phyloP scores from a whole-genome alignment of 352 stramenopile genomes.

The Phytophthora pistaciae region DNA sequence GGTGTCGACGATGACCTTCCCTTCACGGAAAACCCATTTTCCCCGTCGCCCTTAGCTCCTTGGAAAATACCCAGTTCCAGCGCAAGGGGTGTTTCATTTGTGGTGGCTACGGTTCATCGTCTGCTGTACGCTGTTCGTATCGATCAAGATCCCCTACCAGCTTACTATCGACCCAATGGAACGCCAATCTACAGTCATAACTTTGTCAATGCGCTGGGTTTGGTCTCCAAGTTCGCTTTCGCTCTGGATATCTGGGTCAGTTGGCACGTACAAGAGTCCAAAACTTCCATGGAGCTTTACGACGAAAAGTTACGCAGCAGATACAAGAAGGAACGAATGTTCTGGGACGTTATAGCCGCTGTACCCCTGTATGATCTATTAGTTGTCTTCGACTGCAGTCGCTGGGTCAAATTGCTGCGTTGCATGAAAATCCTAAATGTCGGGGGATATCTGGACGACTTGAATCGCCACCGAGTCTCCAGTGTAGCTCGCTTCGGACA shows the following conservation, averaged over 20 bases:
- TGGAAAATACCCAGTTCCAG: background rate
- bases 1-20: too few relatives aligned
- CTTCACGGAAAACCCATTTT: too few relatives aligned
- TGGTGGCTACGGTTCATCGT: background rate
- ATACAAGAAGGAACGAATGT: conserved; percentile 51
- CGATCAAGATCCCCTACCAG: background rate
- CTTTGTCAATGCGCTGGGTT: background rate
- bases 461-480: conserved; percentile 60
- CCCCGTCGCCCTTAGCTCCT: too few relatives aligned
- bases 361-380: conserved; percentile 51
- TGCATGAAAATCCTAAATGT: conserved; percentile 70
- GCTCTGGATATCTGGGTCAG: background rate
- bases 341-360: conserved; percentile 46
- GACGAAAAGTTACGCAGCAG: conserved; percentile 40
- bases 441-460: conserved; percentile 56
- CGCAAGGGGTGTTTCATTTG: background rate
- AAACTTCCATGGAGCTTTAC: conserved; percentile 57
- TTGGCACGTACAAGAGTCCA: conserved; percentile 31
- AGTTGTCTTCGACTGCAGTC: conserved; percentile 28
- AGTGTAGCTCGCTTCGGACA: conserved; percentile 61
- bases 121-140: background rate
- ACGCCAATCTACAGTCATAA: background rate
- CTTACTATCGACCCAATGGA: conserved; percentile 1
- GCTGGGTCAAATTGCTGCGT: conserved; percentile 49
- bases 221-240: background rate